Evolutionary conservation across 1,284 basidiomycete genomes (phyloP).

Genomic region (Tilletiopsis washingtonensis): DNA sequence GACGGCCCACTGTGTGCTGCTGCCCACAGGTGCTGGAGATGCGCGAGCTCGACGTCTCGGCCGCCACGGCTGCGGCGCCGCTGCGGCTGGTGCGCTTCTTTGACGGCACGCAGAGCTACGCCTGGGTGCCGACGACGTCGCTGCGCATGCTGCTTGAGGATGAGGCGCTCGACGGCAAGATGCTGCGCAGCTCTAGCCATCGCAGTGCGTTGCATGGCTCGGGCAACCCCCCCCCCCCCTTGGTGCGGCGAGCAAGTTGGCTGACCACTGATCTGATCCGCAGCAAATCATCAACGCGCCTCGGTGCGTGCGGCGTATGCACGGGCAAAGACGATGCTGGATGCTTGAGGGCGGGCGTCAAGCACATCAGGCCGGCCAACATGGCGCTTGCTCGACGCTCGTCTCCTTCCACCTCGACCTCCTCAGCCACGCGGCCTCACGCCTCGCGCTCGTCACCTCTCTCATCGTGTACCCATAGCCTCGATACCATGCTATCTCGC

Average conservation of each 20-base stretch:
- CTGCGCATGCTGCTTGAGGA: slow-evolving; percentile 12
- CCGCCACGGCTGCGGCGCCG: no score
- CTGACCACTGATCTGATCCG: not conserved
- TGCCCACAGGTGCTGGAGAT: no score
- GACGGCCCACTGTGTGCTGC: no score
- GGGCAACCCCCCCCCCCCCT: not conserved
- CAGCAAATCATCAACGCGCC: not conserved
- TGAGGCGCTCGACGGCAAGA: slow-evolving; percentile 7
- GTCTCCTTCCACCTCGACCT: no score
- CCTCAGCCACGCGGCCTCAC: no score
- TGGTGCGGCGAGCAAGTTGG: not conserved
- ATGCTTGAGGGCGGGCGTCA: not conserved
- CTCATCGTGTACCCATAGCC: no score
- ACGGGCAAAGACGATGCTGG: not conserved
- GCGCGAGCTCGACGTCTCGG: no score
- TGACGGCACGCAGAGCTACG: not conserved
- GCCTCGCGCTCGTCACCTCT: no score
- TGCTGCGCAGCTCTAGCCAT: slow-evolving; percentile 1
- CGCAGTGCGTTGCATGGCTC: slow-evolving; percentile 5
- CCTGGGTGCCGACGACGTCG: slow-evolving; percentile 6
- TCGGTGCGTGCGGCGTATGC: not conserved
- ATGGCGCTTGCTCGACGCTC: no score
- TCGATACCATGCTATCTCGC: no score
- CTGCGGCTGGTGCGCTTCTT: slow-evolving; percentile 60
- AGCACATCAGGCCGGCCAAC: no score